Conservation (phyloP, 2,329 filamentous ascomycete species). For the Xylariomycetidae sp. region DNA sequence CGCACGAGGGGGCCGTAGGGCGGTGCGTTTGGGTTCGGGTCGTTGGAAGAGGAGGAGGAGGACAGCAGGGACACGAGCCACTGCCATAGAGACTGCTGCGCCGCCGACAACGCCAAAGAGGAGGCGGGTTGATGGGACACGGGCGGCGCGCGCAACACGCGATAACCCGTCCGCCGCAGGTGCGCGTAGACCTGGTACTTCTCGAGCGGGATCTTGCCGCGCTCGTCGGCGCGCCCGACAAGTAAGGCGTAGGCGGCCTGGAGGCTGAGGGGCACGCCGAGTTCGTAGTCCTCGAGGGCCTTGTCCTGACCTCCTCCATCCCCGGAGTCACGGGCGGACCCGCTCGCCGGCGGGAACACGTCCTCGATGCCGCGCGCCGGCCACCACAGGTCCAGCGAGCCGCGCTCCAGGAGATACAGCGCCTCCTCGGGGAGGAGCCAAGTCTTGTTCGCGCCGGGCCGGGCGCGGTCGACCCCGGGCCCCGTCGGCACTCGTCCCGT, state of each 20-base stretch:
- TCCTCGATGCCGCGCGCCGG: conserved; percentile 50
- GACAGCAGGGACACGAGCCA: conserved; percentile 48
- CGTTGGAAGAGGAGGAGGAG: conserved; percentile 4
- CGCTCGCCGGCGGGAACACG: conserved; percentile 24
- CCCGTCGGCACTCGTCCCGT: conserved; percentile 61
- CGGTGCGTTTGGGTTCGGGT: conserved; percentile 19
- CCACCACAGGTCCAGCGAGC: conserved; percentile 83
- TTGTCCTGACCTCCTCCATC: conserved; percentile 23
- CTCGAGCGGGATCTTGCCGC: conserved; percentile 61
- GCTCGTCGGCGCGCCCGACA: conserved; percentile 61
- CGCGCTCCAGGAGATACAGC: conserved; percentile 81
- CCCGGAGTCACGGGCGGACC: too few species aligned
- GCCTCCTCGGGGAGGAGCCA: conserved; percentile 93
- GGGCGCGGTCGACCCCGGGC: conserved; percentile 40
- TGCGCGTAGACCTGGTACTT: conserved; percentile 85
- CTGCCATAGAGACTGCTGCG: conserved; percentile 36
- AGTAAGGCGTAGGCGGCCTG: conserved; percentile 86
- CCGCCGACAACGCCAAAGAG: background rate
- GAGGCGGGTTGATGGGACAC: conserved; percentile 11
- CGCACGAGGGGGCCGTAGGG: conserved; percentile 52
- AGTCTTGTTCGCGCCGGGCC: conserved; percentile 52
- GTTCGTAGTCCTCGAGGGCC: conserved; percentile 43
- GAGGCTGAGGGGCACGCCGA: conserved; percentile 77
- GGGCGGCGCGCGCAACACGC: conserved; percentile 62
- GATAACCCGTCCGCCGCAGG: conserved; percentile 76